phyloP scores from a whole-genome alignment of 192 early-diverging fungal species.

The Hyaloraphidium curvatum region DNA sequence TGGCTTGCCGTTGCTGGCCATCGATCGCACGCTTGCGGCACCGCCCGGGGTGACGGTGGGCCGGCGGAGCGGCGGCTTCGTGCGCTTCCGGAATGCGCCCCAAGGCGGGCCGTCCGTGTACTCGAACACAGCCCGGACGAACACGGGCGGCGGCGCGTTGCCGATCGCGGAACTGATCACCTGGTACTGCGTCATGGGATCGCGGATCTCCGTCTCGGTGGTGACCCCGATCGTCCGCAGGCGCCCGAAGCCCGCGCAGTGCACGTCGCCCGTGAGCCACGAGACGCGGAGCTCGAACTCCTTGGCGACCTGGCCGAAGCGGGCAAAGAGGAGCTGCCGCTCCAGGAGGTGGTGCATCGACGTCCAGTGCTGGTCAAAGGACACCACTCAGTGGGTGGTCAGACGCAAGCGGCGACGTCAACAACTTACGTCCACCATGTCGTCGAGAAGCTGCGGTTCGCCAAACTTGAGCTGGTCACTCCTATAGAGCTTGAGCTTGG shows the following conservation, averaged over 20 bases:
- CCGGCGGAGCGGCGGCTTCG: background rate
- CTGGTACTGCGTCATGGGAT: background rate
- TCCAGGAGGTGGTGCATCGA: conserved; percentile 46
- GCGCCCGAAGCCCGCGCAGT: conserved; percentile 16
- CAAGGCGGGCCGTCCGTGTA: background rate
- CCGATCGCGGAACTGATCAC: background rate
- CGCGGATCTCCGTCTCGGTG: background rate
- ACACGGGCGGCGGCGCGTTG: background rate
- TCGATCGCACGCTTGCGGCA: too few relatives aligned
- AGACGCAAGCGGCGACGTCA: background rate
- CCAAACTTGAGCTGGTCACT: conserved; percentile 41
- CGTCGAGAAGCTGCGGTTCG: conserved; percentile 67
- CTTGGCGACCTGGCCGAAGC: conserved; percentile 44
- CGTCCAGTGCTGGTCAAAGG: conserved; percentile 25
- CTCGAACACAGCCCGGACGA: background rate
- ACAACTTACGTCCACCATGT: conserved; percentile 53
- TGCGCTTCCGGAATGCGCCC: background rate
- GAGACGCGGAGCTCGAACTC: conserved; percentile 42
- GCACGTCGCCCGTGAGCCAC: conserved; percentile 65
- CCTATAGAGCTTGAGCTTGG: conserved; percentile 15
- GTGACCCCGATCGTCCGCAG: background rate
- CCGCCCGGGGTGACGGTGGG: background rate
- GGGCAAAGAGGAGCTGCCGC: conserved; percentile 37
- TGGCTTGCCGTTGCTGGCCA: too few relatives aligned
- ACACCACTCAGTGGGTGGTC: background rate